phyloP scores from a whole-genome alignment of 2,329 filamentous ascomycete species.

The Cadophora sp. region DNA sequence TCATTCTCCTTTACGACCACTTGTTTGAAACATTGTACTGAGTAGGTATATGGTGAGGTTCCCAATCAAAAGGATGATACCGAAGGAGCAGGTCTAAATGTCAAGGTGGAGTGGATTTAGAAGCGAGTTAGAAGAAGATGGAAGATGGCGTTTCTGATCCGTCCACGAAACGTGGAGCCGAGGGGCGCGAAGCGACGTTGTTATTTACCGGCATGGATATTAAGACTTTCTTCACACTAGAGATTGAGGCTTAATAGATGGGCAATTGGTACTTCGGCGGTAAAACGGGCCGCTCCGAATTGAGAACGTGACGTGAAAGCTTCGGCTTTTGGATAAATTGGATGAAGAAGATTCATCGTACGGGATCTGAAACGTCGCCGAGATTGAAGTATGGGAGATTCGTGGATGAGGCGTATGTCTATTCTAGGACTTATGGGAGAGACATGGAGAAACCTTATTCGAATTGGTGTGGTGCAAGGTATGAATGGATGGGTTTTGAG shows the following conservation, averaged over 20 bases:
- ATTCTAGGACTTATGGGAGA: background rate
- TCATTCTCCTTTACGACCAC: background rate
- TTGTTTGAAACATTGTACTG: background rate
- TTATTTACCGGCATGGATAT: constrained; percentile 10
- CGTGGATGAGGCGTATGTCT: background rate
- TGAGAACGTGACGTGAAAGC: background rate
- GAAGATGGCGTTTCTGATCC: background rate
- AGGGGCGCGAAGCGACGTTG: background rate
- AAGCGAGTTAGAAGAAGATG: background rate
- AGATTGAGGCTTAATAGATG: constrained; percentile 5
- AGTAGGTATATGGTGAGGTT: background rate
- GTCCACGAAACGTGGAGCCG: background rate
- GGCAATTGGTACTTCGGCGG: background rate
- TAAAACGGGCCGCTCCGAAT: constrained; percentile 20
- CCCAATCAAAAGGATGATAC: background rate
- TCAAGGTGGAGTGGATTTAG: background rate
- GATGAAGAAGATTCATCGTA: background rate
- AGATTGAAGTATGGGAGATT: background rate
- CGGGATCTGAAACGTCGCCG: background rate
- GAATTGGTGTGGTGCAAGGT: background rate
- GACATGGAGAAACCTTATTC: constrained; percentile 9
- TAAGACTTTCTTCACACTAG: constrained; percentile 10
- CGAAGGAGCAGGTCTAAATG: background rate
- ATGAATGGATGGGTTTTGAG: background rate
- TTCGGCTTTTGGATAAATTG: background rate